Evolutionary conservation across 106 monocot species (phyloP).

Genomic region (Narthecium ossifragum): DNA sequence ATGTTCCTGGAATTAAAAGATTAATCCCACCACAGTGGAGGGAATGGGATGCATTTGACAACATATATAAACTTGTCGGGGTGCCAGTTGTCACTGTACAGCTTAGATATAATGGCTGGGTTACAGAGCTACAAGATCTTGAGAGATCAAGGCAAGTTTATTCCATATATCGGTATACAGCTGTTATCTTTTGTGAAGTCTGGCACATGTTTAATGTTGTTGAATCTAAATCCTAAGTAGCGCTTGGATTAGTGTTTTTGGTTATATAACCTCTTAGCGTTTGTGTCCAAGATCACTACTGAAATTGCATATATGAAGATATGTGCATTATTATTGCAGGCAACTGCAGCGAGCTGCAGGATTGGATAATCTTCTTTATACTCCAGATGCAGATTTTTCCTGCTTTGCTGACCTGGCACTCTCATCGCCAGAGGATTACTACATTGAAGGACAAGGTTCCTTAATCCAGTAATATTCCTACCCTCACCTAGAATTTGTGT

Average conservation of each 20-base stretch:
- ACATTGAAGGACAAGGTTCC: constrained; percentile 95
- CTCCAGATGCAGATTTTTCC: constrained; percentile 97
- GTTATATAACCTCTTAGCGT: background rate
- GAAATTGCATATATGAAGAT: background rate
- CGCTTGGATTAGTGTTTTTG: no score
- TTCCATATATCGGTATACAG: background rate
- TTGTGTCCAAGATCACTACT: no score
- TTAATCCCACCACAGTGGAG: constrained; percentile 87
- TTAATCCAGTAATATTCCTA: constrained; percentile 98
- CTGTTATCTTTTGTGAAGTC: background rate
- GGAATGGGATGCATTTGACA: constrained; percentile 79
- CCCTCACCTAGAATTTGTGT: no score
- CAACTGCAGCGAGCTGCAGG: constrained; percentile 74
- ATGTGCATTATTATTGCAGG: constrained; percentile 28
- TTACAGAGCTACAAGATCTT: constrained; percentile 78
- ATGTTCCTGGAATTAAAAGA: constrained; percentile 98
- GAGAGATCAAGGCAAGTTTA: constrained; percentile 65
- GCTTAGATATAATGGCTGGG: constrained; percentile 95
- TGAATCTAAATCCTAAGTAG: no score
- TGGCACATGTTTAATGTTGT: no score
- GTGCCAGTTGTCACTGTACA: constrained; percentile 98
- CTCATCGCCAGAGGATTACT: constrained; percentile 90
- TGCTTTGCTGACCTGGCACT: constrained; percentile 98
- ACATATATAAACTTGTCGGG: constrained; percentile 83
- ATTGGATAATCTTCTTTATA: constrained; percentile 96